Conservation (phyloP, 441 rosid genomes). For the Populus trichocarpa region DNA sequence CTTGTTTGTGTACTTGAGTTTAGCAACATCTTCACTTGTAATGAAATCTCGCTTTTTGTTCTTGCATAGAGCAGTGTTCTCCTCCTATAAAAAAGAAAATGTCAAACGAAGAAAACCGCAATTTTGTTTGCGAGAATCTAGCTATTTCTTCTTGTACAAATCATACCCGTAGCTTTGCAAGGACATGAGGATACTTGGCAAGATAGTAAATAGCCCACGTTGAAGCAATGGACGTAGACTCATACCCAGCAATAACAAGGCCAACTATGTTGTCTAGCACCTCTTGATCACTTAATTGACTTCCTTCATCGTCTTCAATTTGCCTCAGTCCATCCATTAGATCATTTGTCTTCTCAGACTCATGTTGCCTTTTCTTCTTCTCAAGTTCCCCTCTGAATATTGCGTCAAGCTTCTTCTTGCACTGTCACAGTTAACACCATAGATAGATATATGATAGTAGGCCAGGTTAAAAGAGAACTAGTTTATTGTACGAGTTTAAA, state of each 20-base stretch:
- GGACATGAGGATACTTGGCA: constrained; percentile 37
- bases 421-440: constrained; percentile 10
- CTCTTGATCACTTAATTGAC: constrained; percentile 36
- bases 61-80: no score
- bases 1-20: no score
- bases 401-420: constrained; percentile 28
- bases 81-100: background rate
- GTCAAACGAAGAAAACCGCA: no score
- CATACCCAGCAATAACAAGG: constrained; percentile 15
- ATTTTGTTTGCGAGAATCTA: no score
- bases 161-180: constrained; percentile 29
- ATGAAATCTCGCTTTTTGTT: no score
- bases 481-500: no score
- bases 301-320: constrained; percentile 37
- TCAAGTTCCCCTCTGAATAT: constrained; percentile 31
- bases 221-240: background rate
- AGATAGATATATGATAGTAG: no score
- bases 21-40: no score
- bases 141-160: no score
- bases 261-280: constrained; percentile 36
- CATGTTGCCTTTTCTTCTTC: constrained; percentile 25
- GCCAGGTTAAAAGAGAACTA: no score
- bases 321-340: constrained; percentile 45
- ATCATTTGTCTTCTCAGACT: constrained; percentile 10
- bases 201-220: constrained; percentile 46